These are phyloP conservation scores for Pisolithus thermaeus DNA, from an alignment of 1,284 basidiomycete genomes.

Conservation along the genomic window DNA sequence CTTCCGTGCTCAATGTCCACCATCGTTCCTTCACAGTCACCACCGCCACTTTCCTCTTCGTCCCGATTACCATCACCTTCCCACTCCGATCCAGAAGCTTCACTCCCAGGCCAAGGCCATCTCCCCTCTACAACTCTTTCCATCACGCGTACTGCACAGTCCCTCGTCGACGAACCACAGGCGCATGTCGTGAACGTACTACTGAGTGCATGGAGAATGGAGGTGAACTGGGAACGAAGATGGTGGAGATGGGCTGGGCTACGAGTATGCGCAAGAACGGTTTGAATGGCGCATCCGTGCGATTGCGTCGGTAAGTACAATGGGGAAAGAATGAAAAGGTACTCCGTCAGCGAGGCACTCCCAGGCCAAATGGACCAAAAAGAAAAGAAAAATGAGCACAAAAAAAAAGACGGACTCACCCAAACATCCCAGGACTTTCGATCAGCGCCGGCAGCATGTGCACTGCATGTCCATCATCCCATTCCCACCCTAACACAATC, in stretches of 20 bases:
- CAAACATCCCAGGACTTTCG: conserved; percentile 48
- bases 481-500: conserved; percentile 91
- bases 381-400: conserved; percentile 12
- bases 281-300: background rate
- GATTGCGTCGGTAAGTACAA: too few species aligned
- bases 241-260: conserved; percentile 49
- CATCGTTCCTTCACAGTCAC: too few species aligned
- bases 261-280: conserved; percentile 1
- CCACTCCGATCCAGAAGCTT: conserved; percentile 12
- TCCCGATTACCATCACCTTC: too few species aligned
- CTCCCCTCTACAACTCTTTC: conserved; percentile 51
- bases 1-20: too few species aligned
- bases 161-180: conserved; percentile 54
- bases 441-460: conserved; percentile 76
- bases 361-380: background rate
- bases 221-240: conserved; percentile 59
- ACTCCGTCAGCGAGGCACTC: background rate
- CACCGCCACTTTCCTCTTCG: too few species aligned
- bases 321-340: conserved; percentile 6
- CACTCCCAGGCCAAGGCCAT: conserved; percentile 29
- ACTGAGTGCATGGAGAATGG: conserved; percentile 67
- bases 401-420: conserved; percentile 37
- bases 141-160: conserved; percentile 67
- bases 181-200: conserved; percentile 77
- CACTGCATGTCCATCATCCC: conserved; percentile 90